Base-by-base conservation (phyloP, 805 yeast genomes). In the Starmerella bacillaris region DNA sequence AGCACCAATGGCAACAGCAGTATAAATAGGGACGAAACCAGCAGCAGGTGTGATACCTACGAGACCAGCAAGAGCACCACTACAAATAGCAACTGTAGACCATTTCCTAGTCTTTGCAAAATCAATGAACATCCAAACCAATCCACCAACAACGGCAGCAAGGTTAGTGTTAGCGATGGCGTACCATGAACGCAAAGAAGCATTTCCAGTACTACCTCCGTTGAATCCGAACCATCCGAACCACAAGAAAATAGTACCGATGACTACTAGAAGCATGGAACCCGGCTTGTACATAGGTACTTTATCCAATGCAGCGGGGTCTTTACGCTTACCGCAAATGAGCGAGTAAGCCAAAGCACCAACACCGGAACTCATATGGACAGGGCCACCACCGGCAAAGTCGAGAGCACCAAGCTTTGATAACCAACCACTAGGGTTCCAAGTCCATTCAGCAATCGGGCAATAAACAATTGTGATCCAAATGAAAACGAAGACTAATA, bases 201-300 rank as follows among this genome's bases (percentile, higher is more conserved):
- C 79, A 54, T 82, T 77, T 58, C 94, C 95, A 34, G 95, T 78
- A 32, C 94, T 82, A 50, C 96, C 96, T 59, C 94, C 95, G 68
- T 89, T 89, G 72, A 89, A 89, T 27, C 94, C 95, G 52, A 83
- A 83, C 98, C 98, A 89, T 24, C 96, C 98, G 51, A 89, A 83
- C 94, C 95, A 86, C 48, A 89, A 68, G 64, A 89, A 78, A 9
- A 80, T 76, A 16, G 95, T 83, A 37, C 98, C 98, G 39, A 89
- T 60, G 14, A 84, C 94, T 39, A 83, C 80, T 31, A 83, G 70
- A 6, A 92, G 70, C 26, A 86, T 93, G 17, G 89, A 77, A 56
- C 86, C 95, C 27, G 98, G 96, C 60, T 73, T 80, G 64, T 83
- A 84, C 55, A 77, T 77, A 43, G 94, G 94, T 46, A 80, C 65